Conservation (phyloP, 208 protist genomes). For the Trichomonas gallinae region DNA sequence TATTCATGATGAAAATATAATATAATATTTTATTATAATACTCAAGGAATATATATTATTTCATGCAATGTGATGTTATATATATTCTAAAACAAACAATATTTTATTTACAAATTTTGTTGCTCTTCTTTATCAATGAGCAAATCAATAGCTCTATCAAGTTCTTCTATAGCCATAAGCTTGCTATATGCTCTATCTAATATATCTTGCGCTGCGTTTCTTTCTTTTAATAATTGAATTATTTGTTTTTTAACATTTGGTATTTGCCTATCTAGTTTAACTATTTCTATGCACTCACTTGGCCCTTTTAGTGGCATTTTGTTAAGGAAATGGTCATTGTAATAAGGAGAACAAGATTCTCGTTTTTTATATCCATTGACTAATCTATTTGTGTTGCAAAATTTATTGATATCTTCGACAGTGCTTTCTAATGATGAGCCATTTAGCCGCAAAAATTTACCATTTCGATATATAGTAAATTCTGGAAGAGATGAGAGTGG, state of each 20-base stretch:
- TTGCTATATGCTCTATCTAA: neutral
- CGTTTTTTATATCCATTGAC: neutral
- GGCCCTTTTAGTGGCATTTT: neutral
- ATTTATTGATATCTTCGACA: neutral
- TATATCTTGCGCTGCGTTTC: neutral
- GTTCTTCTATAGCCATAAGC: neutral
- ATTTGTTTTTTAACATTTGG: neutral
- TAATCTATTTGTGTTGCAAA: neutral
- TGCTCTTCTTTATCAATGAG: neutral
- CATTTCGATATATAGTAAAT: neutral
- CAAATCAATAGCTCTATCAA: neutral
- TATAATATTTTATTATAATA: too few relatives aligned
- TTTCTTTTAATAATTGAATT: neutral
- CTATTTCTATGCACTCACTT: neutral
- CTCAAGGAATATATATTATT: too few relatives aligned
- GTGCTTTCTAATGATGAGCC: neutral
- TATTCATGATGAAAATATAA: too few relatives aligned
- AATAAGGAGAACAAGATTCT: neutral
- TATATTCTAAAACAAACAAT: too few relatives aligned
- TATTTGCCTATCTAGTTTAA: neutral
- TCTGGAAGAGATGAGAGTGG: neutral
- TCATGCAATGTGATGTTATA: too few relatives aligned
- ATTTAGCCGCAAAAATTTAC: neutral
- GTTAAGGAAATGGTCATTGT: neutral
- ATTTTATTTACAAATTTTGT: too few relatives aligned